These are phyloP conservation scores for Fusarium tuaranense DNA, from an alignment of 2,329 filamentous ascomycete genomes.

Conservation along the genomic window DNA sequence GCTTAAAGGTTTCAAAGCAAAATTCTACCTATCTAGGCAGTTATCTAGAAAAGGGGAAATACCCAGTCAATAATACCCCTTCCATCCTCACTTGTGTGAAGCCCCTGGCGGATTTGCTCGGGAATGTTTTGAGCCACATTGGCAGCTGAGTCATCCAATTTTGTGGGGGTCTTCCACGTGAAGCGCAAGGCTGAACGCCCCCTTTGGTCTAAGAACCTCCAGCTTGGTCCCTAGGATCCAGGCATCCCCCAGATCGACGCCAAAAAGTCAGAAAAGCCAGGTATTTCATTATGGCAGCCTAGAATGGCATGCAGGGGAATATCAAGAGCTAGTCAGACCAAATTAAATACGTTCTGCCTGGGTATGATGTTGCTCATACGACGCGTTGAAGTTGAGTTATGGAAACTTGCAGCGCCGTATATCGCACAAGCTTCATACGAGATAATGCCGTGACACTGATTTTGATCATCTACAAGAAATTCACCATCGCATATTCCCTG, in stretches of 20 bases:
- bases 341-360: neutral
- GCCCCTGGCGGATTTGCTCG: constrained; percentile 2
- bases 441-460: neutral
- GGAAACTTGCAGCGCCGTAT: constrained; percentile 19
- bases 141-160: constrained; percentile 42
- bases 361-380: constrained; percentile 24
- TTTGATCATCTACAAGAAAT: neutral
- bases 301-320: neutral
- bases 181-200: constrained; percentile 45
- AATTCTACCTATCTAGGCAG: neutral
- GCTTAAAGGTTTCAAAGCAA: neutral
- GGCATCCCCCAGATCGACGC: neutral
- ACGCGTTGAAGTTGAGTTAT: constrained; percentile 2
- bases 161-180: constrained; percentile 46
- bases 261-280: neutral
- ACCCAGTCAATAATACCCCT: neutral
- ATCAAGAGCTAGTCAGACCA: neutral
- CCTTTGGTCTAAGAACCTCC: constrained; percentile 37
- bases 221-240: constrained; percentile 3
- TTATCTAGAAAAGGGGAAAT: neutral
- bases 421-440: constrained; percentile 19
- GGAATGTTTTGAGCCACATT: neutral
- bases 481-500: neutral
- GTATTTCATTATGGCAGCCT: neutral
- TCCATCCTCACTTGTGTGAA: neutral